Base-by-base conservation (phyloP, 2,329 filamentous ascomycete genomes). In the Trichoderma hamatum region DNA sequence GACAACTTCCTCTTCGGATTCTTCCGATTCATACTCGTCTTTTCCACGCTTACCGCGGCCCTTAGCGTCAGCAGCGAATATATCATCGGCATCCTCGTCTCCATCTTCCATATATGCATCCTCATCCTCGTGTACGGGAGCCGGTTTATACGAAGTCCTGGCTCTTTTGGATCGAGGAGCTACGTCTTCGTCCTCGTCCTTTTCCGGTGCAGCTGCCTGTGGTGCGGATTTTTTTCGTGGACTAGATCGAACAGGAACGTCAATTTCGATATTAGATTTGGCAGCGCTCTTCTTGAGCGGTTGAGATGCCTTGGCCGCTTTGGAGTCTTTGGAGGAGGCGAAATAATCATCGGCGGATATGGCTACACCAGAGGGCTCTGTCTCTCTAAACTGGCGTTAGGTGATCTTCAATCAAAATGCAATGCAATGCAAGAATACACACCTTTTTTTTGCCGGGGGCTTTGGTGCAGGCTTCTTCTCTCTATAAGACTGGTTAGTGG, bases 21-120 rank as follows among this genome's bases (percentile, higher is more conserved):
- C 88, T 70, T 91, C 91, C 70, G 91, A 91, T 69, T 87, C 85
- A 68, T 94, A 93, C 65, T 93, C 90, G 75, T 96, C 92, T 51
- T 89, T 89, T 74, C 89, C 91, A 60, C 87, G 84, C 76, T 89
- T 92, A 68, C 86, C 88, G 55, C 86, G 82, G 59, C 86, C 86
- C 76, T 89, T 91, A 39, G 85, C 86, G 72, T 92, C 89, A 4
- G 91, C 90, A 16, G 90, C 91, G 78, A 94, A 94, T 24, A 97
- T 94, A 74, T 97, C 94, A n/a, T 88, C 91, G 3, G 87, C 90
- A 55, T 92, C 88, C 7, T 86, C 84, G 43, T 91, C 89, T 39
- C 89, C 90, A 65, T 92, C 90, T 24, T 92, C 87, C 72, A 91
- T 80, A 69, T 86, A 88, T 5, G 83, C 85, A 74, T 88, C 85